Percentiles rank a stretch among this genome's conserved stretches.
These are phyloP conservation scores for Solanum chacoense DNA, from an alignment of 305 asterid genomes.

Conservation along the genomic window DNA sequence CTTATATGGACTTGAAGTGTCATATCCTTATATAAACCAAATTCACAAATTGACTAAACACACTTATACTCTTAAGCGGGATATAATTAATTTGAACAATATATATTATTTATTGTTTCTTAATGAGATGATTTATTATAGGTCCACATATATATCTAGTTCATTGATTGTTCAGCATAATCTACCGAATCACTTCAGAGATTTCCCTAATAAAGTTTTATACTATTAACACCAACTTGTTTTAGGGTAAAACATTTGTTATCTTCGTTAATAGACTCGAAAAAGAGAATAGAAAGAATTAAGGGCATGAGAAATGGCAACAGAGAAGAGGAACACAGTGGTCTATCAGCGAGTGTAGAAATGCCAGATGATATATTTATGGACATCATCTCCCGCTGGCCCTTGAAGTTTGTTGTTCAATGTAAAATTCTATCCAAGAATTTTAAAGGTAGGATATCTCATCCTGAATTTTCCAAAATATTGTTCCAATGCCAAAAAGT, in stretches of 20 bases:
- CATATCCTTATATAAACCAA: background rate
- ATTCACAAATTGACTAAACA: background rate
- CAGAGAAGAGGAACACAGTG: background rate
- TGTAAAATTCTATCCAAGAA: background rate
- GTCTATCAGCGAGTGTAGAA: background rate
- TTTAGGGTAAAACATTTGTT: background rate
- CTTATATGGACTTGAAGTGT: background rate
- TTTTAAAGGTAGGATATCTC: background rate
- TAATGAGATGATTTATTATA: background rate
- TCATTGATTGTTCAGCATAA: background rate
- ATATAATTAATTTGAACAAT: no score
- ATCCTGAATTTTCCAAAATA: background rate
- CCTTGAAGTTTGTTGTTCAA: background rate
- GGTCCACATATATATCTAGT: background rate
- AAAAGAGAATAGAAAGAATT: background rate
- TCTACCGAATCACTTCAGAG: background rate
- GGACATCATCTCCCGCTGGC: background rate
- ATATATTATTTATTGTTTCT: background rate
- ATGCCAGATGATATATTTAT: background rate
- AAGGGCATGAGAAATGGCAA: background rate
- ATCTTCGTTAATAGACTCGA: no score
- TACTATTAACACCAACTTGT: background rate
- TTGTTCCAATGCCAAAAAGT: background rate
- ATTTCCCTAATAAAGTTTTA: background rate
- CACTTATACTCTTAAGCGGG: background rate